Conservation (phyloP, 495 filamentous ascomycete species). For the Lasiosphaeriaceae sp. region DNA sequence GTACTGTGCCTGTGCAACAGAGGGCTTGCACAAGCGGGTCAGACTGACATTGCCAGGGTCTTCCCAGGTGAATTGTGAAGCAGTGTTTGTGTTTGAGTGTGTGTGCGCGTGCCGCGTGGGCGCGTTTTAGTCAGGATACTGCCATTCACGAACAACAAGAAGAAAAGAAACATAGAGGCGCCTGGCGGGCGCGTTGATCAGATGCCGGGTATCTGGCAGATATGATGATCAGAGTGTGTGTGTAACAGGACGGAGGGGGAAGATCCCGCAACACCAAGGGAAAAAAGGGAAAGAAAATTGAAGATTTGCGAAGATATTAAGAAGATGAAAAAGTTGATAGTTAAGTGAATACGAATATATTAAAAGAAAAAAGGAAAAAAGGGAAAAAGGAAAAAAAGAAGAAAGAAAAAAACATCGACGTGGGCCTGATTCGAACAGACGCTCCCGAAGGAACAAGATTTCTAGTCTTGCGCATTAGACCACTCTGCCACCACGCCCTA, state of each 20-base stretch:
- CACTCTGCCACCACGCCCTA: too few species aligned
- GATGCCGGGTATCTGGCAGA: too few species aligned
- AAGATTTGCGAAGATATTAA: background rate
- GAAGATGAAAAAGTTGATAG: background rate
- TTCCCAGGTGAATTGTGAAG: too few species aligned
- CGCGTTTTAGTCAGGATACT: too few species aligned
- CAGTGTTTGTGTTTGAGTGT: background rate
- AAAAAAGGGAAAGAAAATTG: background rate
- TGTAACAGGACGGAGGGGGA: background rate
- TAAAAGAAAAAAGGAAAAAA: background rate
- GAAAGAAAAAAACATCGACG: background rate
- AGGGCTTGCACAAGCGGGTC: background rate
- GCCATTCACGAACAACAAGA: too few species aligned
- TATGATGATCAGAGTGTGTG: background rate
- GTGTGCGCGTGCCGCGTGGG: background rate
- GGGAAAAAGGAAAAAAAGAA: background rate
- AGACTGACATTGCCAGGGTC: background rate
- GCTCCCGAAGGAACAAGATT: too few species aligned
- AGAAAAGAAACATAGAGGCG: too few species aligned
- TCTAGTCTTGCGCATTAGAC: too few species aligned
- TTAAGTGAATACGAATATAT: too few species aligned
- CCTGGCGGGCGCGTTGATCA: too few species aligned
- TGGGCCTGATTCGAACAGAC: slow-evolving; percentile 3
- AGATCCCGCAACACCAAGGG: background rate
- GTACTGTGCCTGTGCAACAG: background rate